phyloP scores from a whole-genome alignment of 306 rosid species.

The Leucaena leucocephala region DNA sequence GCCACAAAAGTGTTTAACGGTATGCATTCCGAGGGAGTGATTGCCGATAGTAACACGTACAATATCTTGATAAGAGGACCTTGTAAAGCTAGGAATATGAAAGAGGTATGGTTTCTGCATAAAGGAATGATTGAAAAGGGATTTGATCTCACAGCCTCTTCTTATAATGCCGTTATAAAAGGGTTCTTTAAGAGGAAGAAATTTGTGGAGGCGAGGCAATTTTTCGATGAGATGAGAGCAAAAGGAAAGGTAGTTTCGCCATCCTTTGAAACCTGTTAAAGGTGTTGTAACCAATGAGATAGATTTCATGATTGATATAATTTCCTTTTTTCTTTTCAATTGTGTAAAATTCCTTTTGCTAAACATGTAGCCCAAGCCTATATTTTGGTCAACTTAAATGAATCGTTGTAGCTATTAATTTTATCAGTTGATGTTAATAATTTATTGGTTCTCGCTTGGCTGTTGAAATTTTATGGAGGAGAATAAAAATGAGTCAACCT shows the following conservation, averaged over 20 bases:
- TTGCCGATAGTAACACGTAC: constrained; percentile 71
- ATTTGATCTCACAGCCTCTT: constrained; percentile 54
- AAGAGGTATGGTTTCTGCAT: constrained; percentile 77
- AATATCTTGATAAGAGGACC: constrained; percentile 86
- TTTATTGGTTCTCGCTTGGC: background rate
- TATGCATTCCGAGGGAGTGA: constrained; percentile 69
- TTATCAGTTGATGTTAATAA: background rate
- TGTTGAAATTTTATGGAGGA: background rate
- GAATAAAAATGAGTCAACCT: background rate
- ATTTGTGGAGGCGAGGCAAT: constrained; percentile 64
- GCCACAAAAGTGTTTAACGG: constrained; percentile 61
- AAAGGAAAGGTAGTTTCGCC: no score
- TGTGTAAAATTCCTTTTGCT: background rate
- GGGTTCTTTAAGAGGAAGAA: constrained; percentile 77
- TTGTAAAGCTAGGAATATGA: constrained; percentile 84
- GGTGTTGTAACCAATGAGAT: constrained; percentile 7
- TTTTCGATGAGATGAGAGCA: constrained; percentile 86
- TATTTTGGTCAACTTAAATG: background rate
- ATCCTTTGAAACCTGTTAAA: constrained; percentile 11
- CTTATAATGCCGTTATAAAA: constrained; percentile 72
- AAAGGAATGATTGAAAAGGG: constrained; percentile 75
- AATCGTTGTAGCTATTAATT: background rate
- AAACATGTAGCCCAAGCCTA: background rate
- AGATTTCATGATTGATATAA: background rate
- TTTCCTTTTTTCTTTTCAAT: background rate